Conservation (phyloP, 2,329 filamentous ascomycete genomes). For the Periconia macrospinosa region DNA sequence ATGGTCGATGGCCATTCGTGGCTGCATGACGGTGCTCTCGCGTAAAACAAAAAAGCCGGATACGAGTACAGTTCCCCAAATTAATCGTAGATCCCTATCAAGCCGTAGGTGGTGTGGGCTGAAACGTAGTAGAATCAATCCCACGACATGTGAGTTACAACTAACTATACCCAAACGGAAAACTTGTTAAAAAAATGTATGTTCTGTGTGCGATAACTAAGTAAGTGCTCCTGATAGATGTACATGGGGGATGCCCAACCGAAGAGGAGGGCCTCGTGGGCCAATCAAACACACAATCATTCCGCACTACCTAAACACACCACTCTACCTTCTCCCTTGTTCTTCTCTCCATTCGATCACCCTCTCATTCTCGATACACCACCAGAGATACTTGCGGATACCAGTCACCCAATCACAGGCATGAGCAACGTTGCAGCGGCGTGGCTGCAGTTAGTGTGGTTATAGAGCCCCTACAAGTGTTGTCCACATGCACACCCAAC, state of each 20-base stretch:
- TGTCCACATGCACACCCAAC: slow-evolving; percentile 5
- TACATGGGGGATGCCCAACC: slow-evolving; percentile 9
- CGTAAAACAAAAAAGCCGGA: too few species aligned
- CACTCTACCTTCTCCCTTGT: background rate
- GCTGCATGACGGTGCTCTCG: slow-evolving; percentile 12
- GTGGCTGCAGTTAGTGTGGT: slow-evolving; percentile 6
- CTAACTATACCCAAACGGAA: too few species aligned
- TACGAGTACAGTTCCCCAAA: background rate
- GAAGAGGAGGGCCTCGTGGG: too few species aligned
- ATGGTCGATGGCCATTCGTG: slow-evolving; percentile 23
- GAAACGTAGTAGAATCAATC: too few species aligned
- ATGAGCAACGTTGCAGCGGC: background rate
- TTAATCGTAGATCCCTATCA: background rate
- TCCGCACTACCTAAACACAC: slow-evolving; percentile 2
- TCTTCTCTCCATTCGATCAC: slow-evolving; percentile 1
- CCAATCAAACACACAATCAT: slow-evolving; percentile 2
- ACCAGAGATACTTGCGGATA: background rate
- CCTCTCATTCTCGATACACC: background rate
- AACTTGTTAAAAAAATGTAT: too few species aligned
- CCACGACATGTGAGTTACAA: too few species aligned
- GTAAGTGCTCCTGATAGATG: background rate
- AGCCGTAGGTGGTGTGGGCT: too few species aligned
- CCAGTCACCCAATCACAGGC: background rate
- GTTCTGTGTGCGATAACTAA: too few species aligned
- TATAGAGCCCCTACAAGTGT: background rate